Base-by-base conservation (phyloP, 164 flowering plant genomes). In the Annona squamosa region DNA sequence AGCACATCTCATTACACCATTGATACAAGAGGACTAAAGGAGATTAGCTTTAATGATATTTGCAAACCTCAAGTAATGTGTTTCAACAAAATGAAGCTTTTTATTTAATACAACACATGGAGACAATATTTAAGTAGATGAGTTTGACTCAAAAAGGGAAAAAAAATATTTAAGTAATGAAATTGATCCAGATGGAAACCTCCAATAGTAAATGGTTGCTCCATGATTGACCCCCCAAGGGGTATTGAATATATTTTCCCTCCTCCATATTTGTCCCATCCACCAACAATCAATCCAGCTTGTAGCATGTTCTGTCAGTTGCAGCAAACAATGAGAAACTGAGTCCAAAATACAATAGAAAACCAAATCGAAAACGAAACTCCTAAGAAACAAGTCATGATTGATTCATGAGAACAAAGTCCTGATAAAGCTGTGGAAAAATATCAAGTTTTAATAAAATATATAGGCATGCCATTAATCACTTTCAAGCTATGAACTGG, bases 201-300 rank as follows among this genome's bases (percentile, higher is more conserved):
- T 84, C 99, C 99, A 83, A 94, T 90, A 18, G 98, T 79, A 85
- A 94, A 94, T 77, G 99, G 99, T 74, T 85, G 95, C 86, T 94
- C 94, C 68, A 94, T 42, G 26, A 94, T 74, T 68, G 99, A 91
- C 26, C 99, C 99, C 69, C 98, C 98, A 69, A 92, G 89, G 68
- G 98, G 98, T 61, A 90, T 77, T 16, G 91, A 85, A 79, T 85
- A 91, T 63, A 92, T 87, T 81, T 87, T 85, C 62, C 97, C 97
- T 42, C 99, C 99, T 79, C 88, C 95, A 81, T 94, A 90, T 73
- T 92, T 89, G 81, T 94, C 98, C 99, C 99, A 94, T 48, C 99
- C 99, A 48, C 99, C 99, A 81, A 94, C 86, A 75, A 94, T 93
- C 42, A 94, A 71, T 9, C 99, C 99, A 75, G 99, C 88, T 81